These are phyloP conservation scores for Russula griseocarnosa DNA, from an alignment of 768 basidiomycete species.

Conservation along the genomic window DNA sequence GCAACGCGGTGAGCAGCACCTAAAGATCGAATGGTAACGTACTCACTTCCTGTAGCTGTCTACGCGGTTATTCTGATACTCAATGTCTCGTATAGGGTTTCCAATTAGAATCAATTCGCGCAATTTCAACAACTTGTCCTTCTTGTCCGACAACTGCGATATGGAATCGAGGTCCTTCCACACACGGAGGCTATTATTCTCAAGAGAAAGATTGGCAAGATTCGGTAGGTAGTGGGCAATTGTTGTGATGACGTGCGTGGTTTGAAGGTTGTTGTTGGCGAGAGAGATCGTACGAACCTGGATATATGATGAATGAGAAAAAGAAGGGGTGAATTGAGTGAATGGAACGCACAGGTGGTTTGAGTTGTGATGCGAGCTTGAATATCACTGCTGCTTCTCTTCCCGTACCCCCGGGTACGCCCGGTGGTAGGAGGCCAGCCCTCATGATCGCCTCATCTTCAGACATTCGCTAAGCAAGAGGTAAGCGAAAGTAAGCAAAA, in stretches of 20 bases:
- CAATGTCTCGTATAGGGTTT: conserved; percentile 67
- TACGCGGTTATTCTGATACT: conserved; percentile 51
- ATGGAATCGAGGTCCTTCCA: conserved; percentile 70
- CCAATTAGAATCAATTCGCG: conserved; percentile 71
- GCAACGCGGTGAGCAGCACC: conserved; percentile 15
- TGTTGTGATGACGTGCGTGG: conserved; percentile 54
- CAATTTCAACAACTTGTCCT: conserved; percentile 56
- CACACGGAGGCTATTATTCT: conserved; percentile 66
- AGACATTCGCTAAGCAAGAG: conserved; percentile 56
- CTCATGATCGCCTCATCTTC: conserved; percentile 75
- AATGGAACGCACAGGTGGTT: conserved; percentile 55
- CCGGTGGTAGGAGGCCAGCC: conserved; percentile 67
- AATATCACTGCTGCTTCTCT: conserved; percentile 81
- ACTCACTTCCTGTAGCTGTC: conserved; percentile 68
- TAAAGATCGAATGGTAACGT: conserved; percentile 3
- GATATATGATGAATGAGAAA: neutral
- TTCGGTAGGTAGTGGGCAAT: conserved; percentile 74
- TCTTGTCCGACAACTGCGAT: conserved; percentile 55
- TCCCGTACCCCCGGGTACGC: conserved; percentile 54
- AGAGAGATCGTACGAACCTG: conserved; percentile 81
- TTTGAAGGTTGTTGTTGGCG: conserved; percentile 68
- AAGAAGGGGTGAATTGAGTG: neutral
- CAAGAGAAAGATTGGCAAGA: conserved; percentile 73
- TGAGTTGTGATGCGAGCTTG: conserved; percentile 76
- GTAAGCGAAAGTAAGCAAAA: conserved; percentile 8